Percentiles rank a stretch among this genome's conserved stretches.
Evolutionary conservation across 83 land plant genomes (phyloP).

Genomic region (Isoetes engelmannii): DNA sequence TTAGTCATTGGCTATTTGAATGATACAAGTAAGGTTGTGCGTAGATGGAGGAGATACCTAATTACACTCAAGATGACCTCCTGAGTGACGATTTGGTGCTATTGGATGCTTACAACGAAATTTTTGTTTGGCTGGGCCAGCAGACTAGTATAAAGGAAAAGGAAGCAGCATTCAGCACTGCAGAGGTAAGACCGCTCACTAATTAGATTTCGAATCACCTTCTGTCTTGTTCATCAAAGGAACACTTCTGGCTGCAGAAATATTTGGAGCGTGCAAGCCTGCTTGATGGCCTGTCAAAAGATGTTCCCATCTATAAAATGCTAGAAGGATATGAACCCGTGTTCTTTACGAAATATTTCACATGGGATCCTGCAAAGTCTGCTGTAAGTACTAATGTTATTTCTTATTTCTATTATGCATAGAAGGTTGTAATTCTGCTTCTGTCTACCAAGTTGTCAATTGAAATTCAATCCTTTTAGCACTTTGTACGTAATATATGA

Average conservation of each 20-base stretch:
- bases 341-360: slow-evolving; percentile 79
- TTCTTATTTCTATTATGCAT: neutral
- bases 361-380: slow-evolving; percentile 79
- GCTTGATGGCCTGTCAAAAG: slow-evolving; percentile 55
- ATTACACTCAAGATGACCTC: slow-evolving; percentile 86
- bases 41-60: slow-evolving; percentile 74
- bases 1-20: slow-evolving; percentile 3
- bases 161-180: slow-evolving; percentile 53
- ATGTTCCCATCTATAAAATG: slow-evolving; percentile 57
- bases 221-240: neutral
- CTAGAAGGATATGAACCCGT: slow-evolving; percentile 82
- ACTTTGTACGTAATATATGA: no score
- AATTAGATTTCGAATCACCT: neutral
- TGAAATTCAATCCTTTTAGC: neutral
- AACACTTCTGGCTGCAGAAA: slow-evolving; percentile 43
- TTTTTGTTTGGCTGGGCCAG: slow-evolving; percentile 91
- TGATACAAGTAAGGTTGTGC: neutral
- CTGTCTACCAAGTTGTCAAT: neutral
- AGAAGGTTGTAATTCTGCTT: neutral
- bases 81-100: slow-evolving; percentile 90
- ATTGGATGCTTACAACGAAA: slow-evolving; percentile 60
- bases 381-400: slow-evolving; percentile 34
- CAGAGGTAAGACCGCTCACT: slow-evolving; percentile 46
- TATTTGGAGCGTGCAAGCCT: slow-evolving; percentile 59
- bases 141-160: slow-evolving; percentile 47